These are phyloP conservation scores for Corymbia maculata DNA, from an alignment of 345 rosid genomes.

Conservation along the genomic window DNA sequence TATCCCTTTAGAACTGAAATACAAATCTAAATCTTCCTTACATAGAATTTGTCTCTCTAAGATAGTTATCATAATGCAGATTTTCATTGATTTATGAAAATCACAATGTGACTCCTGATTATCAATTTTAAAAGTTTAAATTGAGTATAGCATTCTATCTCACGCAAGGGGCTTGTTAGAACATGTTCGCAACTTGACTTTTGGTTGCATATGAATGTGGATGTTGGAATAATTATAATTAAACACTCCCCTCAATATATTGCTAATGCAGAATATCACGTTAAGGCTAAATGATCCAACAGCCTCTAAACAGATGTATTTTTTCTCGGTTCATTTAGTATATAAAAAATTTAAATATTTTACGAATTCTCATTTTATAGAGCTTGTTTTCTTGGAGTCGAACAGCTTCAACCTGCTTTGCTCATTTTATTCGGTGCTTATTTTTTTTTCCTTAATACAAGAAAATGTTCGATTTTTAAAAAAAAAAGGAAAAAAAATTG, in stretches of 20 bases:
- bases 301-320: constrained; percentile 85
- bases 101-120: background rate
- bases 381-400: constrained; percentile 27
- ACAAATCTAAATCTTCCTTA: background rate
- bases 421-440: background rate
- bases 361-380: constrained; percentile 91
- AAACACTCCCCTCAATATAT: constrained; percentile 23
- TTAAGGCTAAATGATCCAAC: constrained; percentile 89
- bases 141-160: rapidly evolving
- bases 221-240: too few species aligned
- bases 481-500: too few species aligned
- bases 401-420: background rate
- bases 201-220: too few species aligned
- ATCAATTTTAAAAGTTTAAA: too few species aligned
- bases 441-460: too few species aligned
- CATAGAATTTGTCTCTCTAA: rapidly evolving
- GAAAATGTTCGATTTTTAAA: too few species aligned
- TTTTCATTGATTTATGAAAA: background rate
- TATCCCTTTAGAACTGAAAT: too few species aligned
- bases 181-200: too few species aligned
- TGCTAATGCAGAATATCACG: constrained; percentile 85
- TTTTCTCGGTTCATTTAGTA: constrained; percentile 71
- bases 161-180: too few species aligned
- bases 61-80: background rate
- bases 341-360: constrained; percentile 83